Conservation (phyloP, 768 basidiomycete genomes). For the Naganishia antarctica region DNA sequence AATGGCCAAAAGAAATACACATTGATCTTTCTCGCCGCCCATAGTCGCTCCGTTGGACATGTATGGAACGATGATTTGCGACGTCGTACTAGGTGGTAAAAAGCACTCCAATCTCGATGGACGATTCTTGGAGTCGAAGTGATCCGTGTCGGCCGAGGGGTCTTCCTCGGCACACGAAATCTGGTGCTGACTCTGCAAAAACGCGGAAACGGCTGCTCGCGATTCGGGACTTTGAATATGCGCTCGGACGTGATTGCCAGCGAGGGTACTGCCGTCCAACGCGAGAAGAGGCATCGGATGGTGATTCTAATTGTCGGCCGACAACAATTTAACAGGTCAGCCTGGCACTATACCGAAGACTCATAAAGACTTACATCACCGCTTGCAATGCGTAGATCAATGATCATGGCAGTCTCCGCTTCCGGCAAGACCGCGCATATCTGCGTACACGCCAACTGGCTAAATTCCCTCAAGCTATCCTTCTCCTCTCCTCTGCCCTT, state of each 20-base stretch:
- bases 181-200: no score
- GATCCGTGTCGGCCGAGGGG: not conserved
- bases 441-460: slow-evolving; percentile 24
- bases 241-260: not conserved
- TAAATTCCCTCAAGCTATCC: slow-evolving; percentile 13
- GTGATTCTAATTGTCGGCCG: not conserved
- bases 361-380: slow-evolving; percentile 6
- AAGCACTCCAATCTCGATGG: not conserved
- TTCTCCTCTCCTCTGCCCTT: not conserved
- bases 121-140: not conserved
- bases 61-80: slow-evolving; percentile 31
- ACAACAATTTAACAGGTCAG: no score
- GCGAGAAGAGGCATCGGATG: not conserved
- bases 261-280: not conserved
- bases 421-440: slow-evolving; percentile 9
- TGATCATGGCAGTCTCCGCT: slow-evolving; percentile 13
- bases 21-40: slow-evolving; percentile 30
- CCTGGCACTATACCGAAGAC: no score
- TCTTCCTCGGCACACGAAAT: no score
- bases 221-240: slow-evolving; percentile 18
- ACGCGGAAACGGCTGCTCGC: slow-evolving; percentile 23
- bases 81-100: not conserved
- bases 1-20: slow-evolving; percentile 33
- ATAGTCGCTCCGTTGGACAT: slow-evolving; percentile 2
- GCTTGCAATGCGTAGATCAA: slow-evolving; percentile 27